Conservation (phyloP, 495 filamentous ascomycete species). For the Tuber calosporum region DNA sequence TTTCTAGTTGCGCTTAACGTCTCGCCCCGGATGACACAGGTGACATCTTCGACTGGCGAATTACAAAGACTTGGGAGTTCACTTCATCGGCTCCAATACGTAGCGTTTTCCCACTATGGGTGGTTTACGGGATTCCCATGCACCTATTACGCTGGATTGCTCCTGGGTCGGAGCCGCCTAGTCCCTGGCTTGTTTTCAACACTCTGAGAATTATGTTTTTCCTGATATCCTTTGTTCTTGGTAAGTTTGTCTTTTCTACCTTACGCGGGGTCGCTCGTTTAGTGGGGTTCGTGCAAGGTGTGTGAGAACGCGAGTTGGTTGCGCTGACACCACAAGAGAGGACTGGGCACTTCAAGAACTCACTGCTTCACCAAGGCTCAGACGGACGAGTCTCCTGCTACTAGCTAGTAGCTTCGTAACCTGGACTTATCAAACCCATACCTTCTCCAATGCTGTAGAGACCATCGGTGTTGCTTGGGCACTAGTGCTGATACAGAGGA, state of each 20-base stretch:
- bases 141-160: constrained; percentile 76
- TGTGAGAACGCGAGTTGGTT: constrained; percentile 4
- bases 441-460: constrained; percentile 95
- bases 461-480: constrained; percentile 87
- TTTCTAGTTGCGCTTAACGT: neutral
- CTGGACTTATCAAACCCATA: constrained; percentile 98
- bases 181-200: constrained; percentile 78
- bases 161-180: constrained; percentile 50
- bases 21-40: constrained; percentile 51
- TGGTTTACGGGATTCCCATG: constrained; percentile 87
- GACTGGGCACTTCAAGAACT: constrained; percentile 96
- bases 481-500: constrained; percentile 78
- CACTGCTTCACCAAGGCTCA: constrained; percentile 63
- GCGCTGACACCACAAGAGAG: constrained; percentile 47
- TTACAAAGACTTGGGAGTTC: constrained; percentile 89
- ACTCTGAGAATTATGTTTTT: constrained; percentile 82
- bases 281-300: constrained; percentile 2
- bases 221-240: constrained; percentile 79
- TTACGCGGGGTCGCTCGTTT: neutral
- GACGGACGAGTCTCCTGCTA: constrained; percentile 64
- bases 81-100: constrained; percentile 76
- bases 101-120: constrained; percentile 94
- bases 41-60: constrained; percentile 79
- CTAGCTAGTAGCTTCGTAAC: constrained; percentile 95
- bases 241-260: constrained; percentile 20